Percentiles rank a stretch among this genome's conserved stretches.
Conservation (phyloP, 345 rosid species). For the Draba incana region DNA sequence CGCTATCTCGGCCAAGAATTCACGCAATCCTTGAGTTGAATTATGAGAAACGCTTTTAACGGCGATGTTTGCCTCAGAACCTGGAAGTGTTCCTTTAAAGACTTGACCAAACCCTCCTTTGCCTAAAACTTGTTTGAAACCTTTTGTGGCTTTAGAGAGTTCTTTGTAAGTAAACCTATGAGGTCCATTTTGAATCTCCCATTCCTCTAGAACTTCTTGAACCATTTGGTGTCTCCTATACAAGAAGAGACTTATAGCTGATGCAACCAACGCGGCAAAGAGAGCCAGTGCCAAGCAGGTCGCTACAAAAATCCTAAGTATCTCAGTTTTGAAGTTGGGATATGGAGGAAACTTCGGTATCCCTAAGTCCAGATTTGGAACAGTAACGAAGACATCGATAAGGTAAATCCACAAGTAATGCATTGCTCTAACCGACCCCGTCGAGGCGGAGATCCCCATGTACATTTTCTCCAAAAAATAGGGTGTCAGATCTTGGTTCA, state of each 20-base stretch:
- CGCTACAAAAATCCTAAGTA: constrained; percentile 27
- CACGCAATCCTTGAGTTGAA: constrained; percentile 45
- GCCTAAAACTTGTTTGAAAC: constrained; percentile 42
- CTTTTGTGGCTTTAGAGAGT: constrained; percentile 42
- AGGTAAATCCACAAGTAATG: constrained; percentile 56
- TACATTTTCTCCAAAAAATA: constrained; percentile 49
- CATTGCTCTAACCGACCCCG: constrained; percentile 40
- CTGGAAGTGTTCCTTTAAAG: constrained; percentile 35
- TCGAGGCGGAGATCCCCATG: constrained; percentile 61
- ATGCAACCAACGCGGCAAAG: constrained; percentile 26
- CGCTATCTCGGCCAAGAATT: constrained; percentile 45
- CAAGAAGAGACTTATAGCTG: constrained; percentile 29
- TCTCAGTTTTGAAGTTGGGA: constrained; percentile 39
- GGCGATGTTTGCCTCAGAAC: constrained; percentile 37
- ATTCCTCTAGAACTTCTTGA: constrained; percentile 49
- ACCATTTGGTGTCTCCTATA: constrained; percentile 22
- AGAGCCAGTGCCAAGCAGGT: constrained; percentile 43
- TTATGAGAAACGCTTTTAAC: constrained; percentile 40
- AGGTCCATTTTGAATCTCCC: constrained; percentile 54
- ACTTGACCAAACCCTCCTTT: constrained; percentile 51
- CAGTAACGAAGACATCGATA: neutral
- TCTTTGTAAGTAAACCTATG: constrained; percentile 43
- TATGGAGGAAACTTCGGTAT: constrained; percentile 46
- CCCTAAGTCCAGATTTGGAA: constrained; percentile 24
- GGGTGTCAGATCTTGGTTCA: constrained; percentile 44